Base-by-base conservation (phyloP, 1,284 basidiomycete genomes). In the Microbotryum saponariae region DNA sequence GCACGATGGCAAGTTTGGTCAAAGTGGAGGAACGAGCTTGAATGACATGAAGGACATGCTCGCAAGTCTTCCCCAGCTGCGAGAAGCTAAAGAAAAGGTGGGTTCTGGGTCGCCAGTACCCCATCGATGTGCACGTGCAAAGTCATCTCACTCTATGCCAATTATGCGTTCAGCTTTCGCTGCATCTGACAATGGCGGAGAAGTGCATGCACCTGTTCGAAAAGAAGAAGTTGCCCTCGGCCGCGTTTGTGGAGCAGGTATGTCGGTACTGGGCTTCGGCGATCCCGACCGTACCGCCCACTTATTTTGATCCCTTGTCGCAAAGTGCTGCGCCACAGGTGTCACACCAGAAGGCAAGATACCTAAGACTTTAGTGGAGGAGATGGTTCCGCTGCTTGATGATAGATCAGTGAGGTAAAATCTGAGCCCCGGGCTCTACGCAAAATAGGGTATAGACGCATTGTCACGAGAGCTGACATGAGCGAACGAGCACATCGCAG, bases 41-140 rank as follows among this genome's bases (percentile, higher is more conserved):
- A 93, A 92, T 74, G 93, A 97, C 76, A 93, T 99, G 88, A 96
- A 97, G 75, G 94, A 98, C 73, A 97, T 98, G 94, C 81, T 99
- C 50, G 96, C 96, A 23, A 89, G 81, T 71, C 75, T 99, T 63
- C 93, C 94, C 4, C 91, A 97, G 75, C 96, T 91, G 74, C 90
- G 96, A 76, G 90, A 94, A 67, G 89, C 91, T 70, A 85, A 94
- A 69, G 93, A 98, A 74, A 91, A 92, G 82, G 89, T 86, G 52
- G n/a, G 76, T 58, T 3, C 14, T 18, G 37, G 37, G 37, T 18
- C n/a, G 20, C 14, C 6, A 58, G n/a, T 45, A 4, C 57, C 27
- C 18, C 55, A 2, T 14, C 23, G 18, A 23, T 25, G 16, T 10
- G 20, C 16, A 12, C n/a, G 18, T 31, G 18, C 6, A 18, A 21